phyloP scores from a whole-genome alignment of 164 flowering plant species.

The Tetracentron sinense region DNA sequence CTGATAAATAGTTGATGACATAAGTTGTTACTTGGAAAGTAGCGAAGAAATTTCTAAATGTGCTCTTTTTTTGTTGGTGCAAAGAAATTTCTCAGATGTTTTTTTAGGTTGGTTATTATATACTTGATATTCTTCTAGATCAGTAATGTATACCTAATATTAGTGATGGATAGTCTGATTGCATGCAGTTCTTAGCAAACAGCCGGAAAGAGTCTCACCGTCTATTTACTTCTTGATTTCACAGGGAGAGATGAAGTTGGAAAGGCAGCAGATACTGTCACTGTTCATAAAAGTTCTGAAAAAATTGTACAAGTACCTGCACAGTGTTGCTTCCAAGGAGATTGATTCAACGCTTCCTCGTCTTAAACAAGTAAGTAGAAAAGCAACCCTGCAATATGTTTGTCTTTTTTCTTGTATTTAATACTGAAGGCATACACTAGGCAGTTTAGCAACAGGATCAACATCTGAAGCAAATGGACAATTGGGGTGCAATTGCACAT shows the following conservation, averaged over 20 bases:
- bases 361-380: slow-evolving; percentile 55
- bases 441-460: no score
- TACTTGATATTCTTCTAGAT: no score
- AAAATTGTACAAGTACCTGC: slow-evolving; percentile 59
- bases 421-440: no score
- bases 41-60: neutral
- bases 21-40: neutral
- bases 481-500: no score
- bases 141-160: no score
- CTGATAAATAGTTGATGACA: neutral
- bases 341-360: slow-evolving; percentile 57
- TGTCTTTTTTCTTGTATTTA: neutral
- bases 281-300: slow-evolving; percentile 66
- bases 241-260: slow-evolving; percentile 74
- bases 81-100: no score
- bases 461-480: no score
- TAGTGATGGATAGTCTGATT: neutral
- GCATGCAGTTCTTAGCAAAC: neutral
- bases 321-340: slow-evolving; percentile 52
- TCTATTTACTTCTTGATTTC: slow-evolving; percentile 13
- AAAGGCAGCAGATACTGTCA: slow-evolving; percentile 62
- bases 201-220: neutral
- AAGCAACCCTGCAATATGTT: neutral
- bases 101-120: no score
- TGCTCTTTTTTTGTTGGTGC: no score